phyloP scores from a whole-genome alignment of 2,329 filamentous ascomycete species.

The Aspergillus sp. region DNA sequence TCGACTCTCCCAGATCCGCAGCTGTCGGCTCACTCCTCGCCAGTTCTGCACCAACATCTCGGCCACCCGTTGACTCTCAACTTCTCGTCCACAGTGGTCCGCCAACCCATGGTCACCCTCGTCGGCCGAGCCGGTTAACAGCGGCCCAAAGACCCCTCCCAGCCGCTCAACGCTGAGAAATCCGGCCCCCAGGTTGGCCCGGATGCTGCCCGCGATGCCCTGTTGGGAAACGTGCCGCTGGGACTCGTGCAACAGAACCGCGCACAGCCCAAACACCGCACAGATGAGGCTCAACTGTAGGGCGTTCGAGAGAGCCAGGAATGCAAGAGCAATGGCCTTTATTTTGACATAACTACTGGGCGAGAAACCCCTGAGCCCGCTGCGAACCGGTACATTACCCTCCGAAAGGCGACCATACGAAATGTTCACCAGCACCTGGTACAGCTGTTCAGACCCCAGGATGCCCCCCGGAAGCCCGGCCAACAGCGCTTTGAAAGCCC shows the following conservation, averaged over 20 bases:
- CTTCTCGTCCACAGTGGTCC: slow-evolving; percentile 20
- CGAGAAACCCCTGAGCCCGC: slow-evolving; percentile 20
- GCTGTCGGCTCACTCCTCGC: slow-evolving; percentile 32
- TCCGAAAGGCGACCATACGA: slow-evolving; percentile 19
- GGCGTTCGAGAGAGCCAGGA: slow-evolving; percentile 34
- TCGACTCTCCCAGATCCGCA: slow-evolving; percentile 27
- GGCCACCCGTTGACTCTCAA: slow-evolving; percentile 28
- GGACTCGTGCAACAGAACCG: slow-evolving; percentile 28
- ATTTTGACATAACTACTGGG: slow-evolving; percentile 21
- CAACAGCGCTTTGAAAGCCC: slow-evolving; percentile 34
- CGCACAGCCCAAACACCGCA: slow-evolving; percentile 38
- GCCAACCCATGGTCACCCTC: slow-evolving; percentile 11
- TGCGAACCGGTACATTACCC: slow-evolving; percentile 13
- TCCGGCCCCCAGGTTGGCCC: slow-evolving; percentile 14
- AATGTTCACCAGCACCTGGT: slow-evolving; percentile 29
- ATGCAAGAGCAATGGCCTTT: slow-evolving; percentile 36
- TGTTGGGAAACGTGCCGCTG: slow-evolving; percentile 16
- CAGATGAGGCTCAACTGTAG: slow-evolving; percentile 42
- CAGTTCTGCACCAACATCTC: slow-evolving; percentile 35
- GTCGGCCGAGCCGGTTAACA: slow-evolving; percentile 20
- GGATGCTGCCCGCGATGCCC: slow-evolving; percentile 10
- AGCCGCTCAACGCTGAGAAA: slow-evolving; percentile 27
- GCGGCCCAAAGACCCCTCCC: slow-evolving; percentile 30
- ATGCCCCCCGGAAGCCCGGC: slow-evolving; percentile 38
- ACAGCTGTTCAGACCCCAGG: slow-evolving; percentile 35